A percentile compares a stretch with the other conserved stretches of the same genome.
Evolutionary conservation across 1,284 basidiomycete species (phyloP).

Genomic region (Schizophyllum amplum): DNA sequence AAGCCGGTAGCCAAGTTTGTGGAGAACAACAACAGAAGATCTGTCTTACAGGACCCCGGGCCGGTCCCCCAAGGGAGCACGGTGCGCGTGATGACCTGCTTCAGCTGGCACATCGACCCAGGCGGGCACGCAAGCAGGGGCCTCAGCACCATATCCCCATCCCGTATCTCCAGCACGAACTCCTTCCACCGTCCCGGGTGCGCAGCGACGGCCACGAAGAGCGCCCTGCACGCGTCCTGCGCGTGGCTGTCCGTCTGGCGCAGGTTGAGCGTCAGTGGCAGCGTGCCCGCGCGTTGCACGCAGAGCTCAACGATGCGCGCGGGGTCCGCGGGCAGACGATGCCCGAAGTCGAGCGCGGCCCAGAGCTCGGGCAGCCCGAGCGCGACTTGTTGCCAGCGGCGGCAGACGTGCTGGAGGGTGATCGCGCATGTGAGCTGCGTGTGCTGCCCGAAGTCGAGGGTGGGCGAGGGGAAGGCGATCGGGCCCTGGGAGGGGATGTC

Average conservation of each 20-base stretch:
- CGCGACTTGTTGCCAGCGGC: not conserved
- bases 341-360: not conserved
- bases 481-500: not conserved
- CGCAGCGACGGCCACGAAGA: not conserved
- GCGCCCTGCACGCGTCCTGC: not conserved
- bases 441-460: not conserved
- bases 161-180: not conserved
- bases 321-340: not conserved
- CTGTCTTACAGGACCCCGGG: not conserved
- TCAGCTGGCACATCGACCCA: not conserved
- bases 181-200: not conserved
- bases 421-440: not conserved
- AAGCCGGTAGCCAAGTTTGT: not conserved
- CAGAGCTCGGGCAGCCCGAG: not conserved
- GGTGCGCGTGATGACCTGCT: not conserved
- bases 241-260: not conserved
- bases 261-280: not conserved
- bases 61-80: not conserved
- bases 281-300: not conserved
- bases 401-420: not conserved
- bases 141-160: not conserved
- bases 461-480: not conserved
- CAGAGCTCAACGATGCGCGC: not conserved
- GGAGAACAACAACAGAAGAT: not conserved
- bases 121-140: not conserved